Base-by-base conservation (phyloP, 352 stramenopile species). In the Pilasporangium apinafurcum region DNA sequence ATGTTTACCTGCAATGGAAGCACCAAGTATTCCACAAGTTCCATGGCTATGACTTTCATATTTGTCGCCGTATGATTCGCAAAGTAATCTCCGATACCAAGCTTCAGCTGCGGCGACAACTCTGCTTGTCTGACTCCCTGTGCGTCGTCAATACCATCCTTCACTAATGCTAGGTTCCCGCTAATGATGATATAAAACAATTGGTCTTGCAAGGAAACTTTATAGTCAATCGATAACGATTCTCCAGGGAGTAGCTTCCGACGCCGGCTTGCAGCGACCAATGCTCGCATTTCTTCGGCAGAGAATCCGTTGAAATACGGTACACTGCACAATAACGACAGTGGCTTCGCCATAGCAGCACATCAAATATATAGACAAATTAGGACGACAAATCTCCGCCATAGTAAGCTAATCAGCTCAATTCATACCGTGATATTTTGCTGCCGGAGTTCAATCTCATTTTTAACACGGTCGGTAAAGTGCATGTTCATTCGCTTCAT, bases 401-500 rank as follows among this genome's bases (percentile, higher is more conserved):
- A 18, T 26, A 48, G 9, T 13, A 13, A 32, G 21, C 5, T 33
- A 18, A 2, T 17, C n/a, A 13, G 8, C 29, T 21, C 16, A 30
- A 4, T 39, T 48, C 56, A 10, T 33, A 85, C 77, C 56, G 74
- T 71, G 48, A 87, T 90, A 38, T 86, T 81, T 22, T 90, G 74
- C 44, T 90, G 78, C 1, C 70, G 71, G 2, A 83, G 41, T 54
- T 90, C 72, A 38, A 90, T 90, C 47, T 90, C 78, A 48, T 85
- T 86, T 53, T 84, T 83, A 14, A 65, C 83, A 34, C 69, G 70
- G 48, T 78, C 56, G 37, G 85, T 85, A 35, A 85, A 78, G 45
- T 86, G 62, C 69, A 83, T 78, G 47, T 90, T 84, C 73, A 87
- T 86, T 26, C 67, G 53, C 50, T 87, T 87, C 71, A 90, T 87